phyloP scores from a whole-genome alignment of 2,329 filamentous ascomycete genomes.

The Huntiella omanensis region DNA sequence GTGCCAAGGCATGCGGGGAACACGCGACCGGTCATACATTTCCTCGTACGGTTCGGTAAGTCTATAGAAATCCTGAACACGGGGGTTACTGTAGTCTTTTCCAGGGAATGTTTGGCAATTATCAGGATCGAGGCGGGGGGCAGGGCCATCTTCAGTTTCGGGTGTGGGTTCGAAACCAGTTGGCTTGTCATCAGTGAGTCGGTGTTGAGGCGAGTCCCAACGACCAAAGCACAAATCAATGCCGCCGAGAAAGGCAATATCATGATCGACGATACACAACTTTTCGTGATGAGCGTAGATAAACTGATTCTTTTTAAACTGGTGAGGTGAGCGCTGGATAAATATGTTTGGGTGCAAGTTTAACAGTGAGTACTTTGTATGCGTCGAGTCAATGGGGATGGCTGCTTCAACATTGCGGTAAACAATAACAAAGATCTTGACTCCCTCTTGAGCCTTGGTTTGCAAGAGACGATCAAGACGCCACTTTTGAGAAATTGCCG shows the following conservation, averaged over 20 bases:
- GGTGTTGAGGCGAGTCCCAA: slow-evolving; percentile 92
- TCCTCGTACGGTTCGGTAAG: slow-evolving; percentile 92
- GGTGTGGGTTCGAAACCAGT: slow-evolving; percentile 70
- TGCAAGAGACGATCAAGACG: slow-evolving; percentile 83
- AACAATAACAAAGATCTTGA: slow-evolving; percentile 95
- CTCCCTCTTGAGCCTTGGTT: slow-evolving; percentile 79
- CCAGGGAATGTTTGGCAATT: slow-evolving; percentile 93
- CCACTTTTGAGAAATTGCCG: slow-evolving; percentile 96
- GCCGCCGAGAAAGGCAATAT: slow-evolving; percentile 84
- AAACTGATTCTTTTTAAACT: slow-evolving; percentile 97
- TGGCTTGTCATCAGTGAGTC: slow-evolving; percentile 76
- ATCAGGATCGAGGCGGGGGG: slow-evolving; percentile 61
- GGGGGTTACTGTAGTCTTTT: slow-evolving; percentile 94
- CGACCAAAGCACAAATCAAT: slow-evolving; percentile 93
- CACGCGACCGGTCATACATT: slow-evolving; percentile 85
- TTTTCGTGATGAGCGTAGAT: slow-evolving; percentile 99
- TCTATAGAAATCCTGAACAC: slow-evolving; percentile 86
- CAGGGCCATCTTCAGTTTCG: slow-evolving; percentile 23
- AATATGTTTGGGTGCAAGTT: slow-evolving; percentile 94
- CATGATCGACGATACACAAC: slow-evolving; percentile 90
- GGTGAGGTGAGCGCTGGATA: slow-evolving; percentile 87
- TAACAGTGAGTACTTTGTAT: slow-evolving; percentile 89
- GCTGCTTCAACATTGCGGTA: slow-evolving; percentile 96
- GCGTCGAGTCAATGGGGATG: slow-evolving; percentile 93
- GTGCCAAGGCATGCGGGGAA: slow-evolving; percentile 96